A percentile compares a stretch with the other conserved stretches of the same genome.
Conservation (phyloP, 352 stramenopile species). For the Phytophthora litchii region DNA sequence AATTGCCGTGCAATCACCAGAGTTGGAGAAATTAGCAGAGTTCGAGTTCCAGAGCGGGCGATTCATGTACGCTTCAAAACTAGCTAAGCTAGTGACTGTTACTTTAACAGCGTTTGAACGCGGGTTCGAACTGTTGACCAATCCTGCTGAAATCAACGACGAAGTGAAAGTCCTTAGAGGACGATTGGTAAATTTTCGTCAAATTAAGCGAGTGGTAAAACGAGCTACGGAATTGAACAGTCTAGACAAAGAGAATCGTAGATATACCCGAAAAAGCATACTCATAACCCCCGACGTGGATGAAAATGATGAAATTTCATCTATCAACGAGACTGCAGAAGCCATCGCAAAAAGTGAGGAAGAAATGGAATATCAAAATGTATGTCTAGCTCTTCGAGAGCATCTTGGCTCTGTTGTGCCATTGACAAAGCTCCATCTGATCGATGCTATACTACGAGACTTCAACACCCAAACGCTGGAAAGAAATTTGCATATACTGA, state of each 20-base stretch:
- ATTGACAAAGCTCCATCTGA: conserved; percentile 25
- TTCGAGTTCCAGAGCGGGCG: conserved; percentile 40
- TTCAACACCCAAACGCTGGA: conserved; percentile 31
- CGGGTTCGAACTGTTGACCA: conserved; percentile 27
- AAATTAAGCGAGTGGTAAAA: conserved; percentile 31
- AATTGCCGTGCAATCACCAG: conserved; percentile 40
- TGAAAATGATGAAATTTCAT: conserved; percentile 13
- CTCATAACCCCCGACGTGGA: conserved; percentile 19
- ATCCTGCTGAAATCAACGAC: not conserved
- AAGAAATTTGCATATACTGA: conserved; percentile 30
- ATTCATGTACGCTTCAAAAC: conserved; percentile 39
- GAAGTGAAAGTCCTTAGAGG: conserved; percentile 9
- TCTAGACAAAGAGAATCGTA: conserved; percentile 22
- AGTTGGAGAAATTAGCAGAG: conserved; percentile 51
- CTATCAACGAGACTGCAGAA: conserved; percentile 13
- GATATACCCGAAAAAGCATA: conserved; percentile 5
- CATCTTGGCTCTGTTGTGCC: conserved; percentile 27
- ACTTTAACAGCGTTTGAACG: conserved; percentile 36
- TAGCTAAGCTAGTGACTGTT: conserved; percentile 45
- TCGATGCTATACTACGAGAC: conserved; percentile 55
- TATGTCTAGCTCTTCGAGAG: conserved; percentile 51
- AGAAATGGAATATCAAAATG: conserved; percentile 45
- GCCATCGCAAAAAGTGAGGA: conserved; percentile 22
- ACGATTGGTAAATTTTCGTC: conserved; percentile 17
- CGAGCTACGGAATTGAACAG: conserved; percentile 31